phyloP scores from a whole-genome alignment of 2,329 filamentous ascomycete genomes.

The Exophiala aquamarina region DNA sequence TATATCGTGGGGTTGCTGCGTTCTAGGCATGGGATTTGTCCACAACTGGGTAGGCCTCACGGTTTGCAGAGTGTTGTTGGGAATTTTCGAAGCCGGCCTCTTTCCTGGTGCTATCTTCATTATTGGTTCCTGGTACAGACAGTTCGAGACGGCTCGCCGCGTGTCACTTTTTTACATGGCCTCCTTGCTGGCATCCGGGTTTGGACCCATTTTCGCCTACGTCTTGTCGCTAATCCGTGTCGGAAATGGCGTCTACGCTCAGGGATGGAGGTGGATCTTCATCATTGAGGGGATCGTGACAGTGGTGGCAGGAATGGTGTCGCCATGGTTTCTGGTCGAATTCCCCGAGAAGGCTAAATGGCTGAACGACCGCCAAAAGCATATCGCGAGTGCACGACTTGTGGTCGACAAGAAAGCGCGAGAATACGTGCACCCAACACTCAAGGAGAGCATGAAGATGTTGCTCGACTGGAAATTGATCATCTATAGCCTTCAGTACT shows the following conservation, averaged over 20 bases:
- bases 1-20: slow-evolving; percentile 27
- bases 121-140: slow-evolving; percentile 16
- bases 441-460: slow-evolving; percentile 26
- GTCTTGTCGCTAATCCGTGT: slow-evolving; percentile 37
- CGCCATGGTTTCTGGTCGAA: slow-evolving; percentile 38
- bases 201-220: slow-evolving; percentile 46
- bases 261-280: slow-evolving; percentile 17
- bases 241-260: slow-evolving; percentile 11
- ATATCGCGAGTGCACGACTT: slow-evolving; percentile 13
- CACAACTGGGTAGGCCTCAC: slow-evolving; percentile 28
- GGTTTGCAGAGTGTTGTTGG: slow-evolving; percentile 48
- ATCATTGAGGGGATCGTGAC: slow-evolving; percentile 28
- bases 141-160: slow-evolving; percentile 36
- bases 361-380: slow-evolving; percentile 27
- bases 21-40: slow-evolving; percentile 31
- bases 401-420: slow-evolving; percentile 4
- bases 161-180: slow-evolving; percentile 51
- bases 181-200: slow-evolving; percentile 47
- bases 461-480: slow-evolving; percentile 21
- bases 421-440: slow-evolving; percentile 9
- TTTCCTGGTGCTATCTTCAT: slow-evolving; percentile 56
- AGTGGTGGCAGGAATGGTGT: slow-evolving; percentile 22
- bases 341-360: slow-evolving; percentile 37
- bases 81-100: slow-evolving; percentile 64
- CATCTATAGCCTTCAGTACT: slow-evolving; percentile 14